phyloP scores from a whole-genome alignment of 2,329 filamentous ascomycete species.

The Ascochyta clinopodiicola region DNA sequence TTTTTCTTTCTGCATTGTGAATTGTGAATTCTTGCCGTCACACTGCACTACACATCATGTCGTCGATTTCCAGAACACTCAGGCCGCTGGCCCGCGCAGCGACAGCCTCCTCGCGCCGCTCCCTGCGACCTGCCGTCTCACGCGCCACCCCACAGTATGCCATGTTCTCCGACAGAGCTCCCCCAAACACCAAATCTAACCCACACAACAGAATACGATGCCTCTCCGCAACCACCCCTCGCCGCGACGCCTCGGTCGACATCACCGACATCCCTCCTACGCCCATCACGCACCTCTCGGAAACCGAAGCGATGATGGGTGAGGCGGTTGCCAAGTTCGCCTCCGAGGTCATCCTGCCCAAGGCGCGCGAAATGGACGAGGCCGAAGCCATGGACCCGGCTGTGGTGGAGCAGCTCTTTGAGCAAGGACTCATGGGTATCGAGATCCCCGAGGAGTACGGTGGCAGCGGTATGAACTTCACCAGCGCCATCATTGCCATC shows the following conservation, averaged over 20 bases:
- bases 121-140: conserved; percentile 36
- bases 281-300: conserved; percentile 90
- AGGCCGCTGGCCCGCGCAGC: conserved; percentile 41
- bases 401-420: conserved; percentile 91
- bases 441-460: conserved; percentile 98
- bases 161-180: conserved; percentile 5
- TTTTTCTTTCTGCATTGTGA: neutral
- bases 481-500: conserved; percentile 91
- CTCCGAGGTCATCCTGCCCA: conserved; percentile 84
- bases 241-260: conserved; percentile 48
- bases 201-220: conserved; percentile 43
- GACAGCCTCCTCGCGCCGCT: conserved; percentile 31
- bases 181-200: neutral
- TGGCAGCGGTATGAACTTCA: conserved; percentile 99
- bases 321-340: conserved; percentile 93
- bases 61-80: conserved; percentile 40
- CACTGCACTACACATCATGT: conserved; percentile 27
- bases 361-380: conserved; percentile 97
- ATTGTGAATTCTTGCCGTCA: neutral
- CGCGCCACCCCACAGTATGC: conserved; percentile 42
- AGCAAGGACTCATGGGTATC: conserved; percentile 95
- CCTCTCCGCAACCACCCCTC: conserved; percentile 53
- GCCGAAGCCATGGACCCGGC: conserved; percentile 88
- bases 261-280: conserved; percentile 83
- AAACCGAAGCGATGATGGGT: conserved; percentile 86